phyloP scores from a whole-genome alignment of 2,329 filamentous ascomycete genomes.

The Ambrosiella cleistominuta region DNA sequence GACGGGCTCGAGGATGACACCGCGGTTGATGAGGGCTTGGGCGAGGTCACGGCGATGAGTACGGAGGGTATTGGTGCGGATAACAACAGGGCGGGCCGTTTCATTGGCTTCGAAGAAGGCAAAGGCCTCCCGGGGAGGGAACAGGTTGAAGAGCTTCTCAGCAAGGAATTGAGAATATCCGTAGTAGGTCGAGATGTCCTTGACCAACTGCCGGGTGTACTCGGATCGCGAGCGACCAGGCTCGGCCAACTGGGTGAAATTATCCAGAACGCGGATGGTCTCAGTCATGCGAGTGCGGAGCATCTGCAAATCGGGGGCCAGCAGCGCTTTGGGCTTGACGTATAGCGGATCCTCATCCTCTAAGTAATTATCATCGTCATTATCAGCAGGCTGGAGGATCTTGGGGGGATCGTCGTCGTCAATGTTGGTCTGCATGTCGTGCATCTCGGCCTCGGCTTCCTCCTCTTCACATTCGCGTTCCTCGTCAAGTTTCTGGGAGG shows the following conservation, averaged over 20 bases:
- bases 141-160: constrained; percentile 85
- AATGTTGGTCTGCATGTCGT: constrained; percentile 91
- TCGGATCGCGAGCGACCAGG: constrained; percentile 68
- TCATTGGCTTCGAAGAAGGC: constrained; percentile 99
- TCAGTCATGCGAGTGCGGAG: constrained; percentile 81
- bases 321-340: constrained; percentile 40
- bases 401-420: constrained; percentile 49
- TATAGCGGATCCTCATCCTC: constrained; percentile 43
- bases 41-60: constrained; percentile 63
- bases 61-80: constrained; percentile 88
- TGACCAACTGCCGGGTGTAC: constrained; percentile 70
- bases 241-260: constrained; percentile 68
- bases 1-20: constrained; percentile 87
- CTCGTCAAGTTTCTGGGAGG: constrained; percentile 70
- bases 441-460: constrained; percentile 69
- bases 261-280: constrained; percentile 76
- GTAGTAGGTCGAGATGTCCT: constrained; percentile 92
- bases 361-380: constrained; percentile 37
- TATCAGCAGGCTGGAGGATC: constrained; percentile 36
- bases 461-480: constrained; percentile 61
- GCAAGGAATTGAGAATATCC: constrained; percentile 90
- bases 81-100: constrained; percentile 78
- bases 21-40: constrained; percentile 85
- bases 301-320: constrained; percentile 81
- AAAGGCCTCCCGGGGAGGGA: constrained; percentile 83